Evolutionary conservation across 225 moss, liverwort and hornwort species (phyloP), one percentile per base, ranked within the genome.

Genomic region (Polytrichum commune): DNA sequence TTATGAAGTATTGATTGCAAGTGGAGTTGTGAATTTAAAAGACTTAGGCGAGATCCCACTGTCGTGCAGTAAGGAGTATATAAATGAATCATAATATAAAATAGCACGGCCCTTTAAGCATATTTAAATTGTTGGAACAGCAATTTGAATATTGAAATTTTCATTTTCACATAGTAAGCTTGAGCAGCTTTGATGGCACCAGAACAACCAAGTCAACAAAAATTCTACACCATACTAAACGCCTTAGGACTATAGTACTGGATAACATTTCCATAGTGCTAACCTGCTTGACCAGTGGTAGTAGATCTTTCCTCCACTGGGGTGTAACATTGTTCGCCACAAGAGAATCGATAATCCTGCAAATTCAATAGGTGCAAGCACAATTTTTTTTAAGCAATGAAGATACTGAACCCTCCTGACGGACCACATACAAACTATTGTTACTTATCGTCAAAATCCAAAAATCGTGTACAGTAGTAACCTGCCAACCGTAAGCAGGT

Each of bases 311-410:
- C 69, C 86, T 80, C 80, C 83, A 86, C 1, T 18, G 0, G 0
- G 83, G 86, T 60, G 29, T 78, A 61, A 60, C 13, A 35, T 78
- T 63, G 65, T 7, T 7, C n/a, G 66, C 76, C 78, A 83, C 83
- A 73, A 86, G 65, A 68, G 80, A 63, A 70, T 86, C 86, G 54
- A 86, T 69, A 22, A 80, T 86, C 57, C 86, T 86, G 80, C 78
- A 64, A 18, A 60, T 2, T 46, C 70, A 62, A 69, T 8, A 3
- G 8, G 58, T 23, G 58, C 7, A 58, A 58, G 9, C 6, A 6
- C 5, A 58, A 20, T 6, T 1, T 1, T 3, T 58, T 22, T 58
- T 58, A 60, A 7, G 13, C 46, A 46, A 46, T 46, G 13, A 46
- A 46, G 13, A 46, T 13, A 46, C 46, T 46, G 32, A 32, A 1